Evolutionary conservation across 1,284 basidiomycete species (phyloP).

Genomic region (Pascua sp.): DNA sequence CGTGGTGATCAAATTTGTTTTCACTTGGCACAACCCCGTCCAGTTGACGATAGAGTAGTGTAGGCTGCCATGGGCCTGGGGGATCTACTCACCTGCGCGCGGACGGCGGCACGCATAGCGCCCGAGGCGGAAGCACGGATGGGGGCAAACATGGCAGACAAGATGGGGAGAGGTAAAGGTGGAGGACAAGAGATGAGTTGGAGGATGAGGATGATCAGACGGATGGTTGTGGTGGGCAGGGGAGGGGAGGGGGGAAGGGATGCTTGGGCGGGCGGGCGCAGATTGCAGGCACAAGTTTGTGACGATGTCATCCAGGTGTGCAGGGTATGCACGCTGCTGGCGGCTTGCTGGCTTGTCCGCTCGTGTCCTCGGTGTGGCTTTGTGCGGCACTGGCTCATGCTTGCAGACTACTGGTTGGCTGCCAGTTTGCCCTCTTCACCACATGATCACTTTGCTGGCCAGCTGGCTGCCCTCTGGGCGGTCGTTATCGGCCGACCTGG

Average conservation of each 20-base stretch:
- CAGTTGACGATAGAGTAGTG: too few relatives aligned
- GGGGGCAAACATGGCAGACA: conserved; percentile 32
- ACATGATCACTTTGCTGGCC: too few relatives aligned
- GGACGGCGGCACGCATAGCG: conserved; percentile 26
- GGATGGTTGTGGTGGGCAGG: neutral
- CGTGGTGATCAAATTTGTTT: conserved; percentile 16
- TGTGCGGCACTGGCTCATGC: too few relatives aligned
- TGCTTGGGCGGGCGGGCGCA: neutral
- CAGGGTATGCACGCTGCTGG: too few relatives aligned
- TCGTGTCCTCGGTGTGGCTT: too few relatives aligned
- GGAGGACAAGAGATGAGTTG: conserved; percentile 3
- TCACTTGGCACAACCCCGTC: neutral
- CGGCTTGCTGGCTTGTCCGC: too few relatives aligned
- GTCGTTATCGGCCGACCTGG: too few relatives aligned
- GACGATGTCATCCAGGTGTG: neutral
- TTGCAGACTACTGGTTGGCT: too few relatives aligned
- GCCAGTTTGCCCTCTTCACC: too few relatives aligned
- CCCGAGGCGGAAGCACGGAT: conserved; percentile 30
- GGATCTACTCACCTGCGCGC: conserved; percentile 18
- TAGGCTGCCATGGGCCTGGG: neutral
- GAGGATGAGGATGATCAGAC: conserved; percentile 1
- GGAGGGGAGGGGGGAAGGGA: neutral
- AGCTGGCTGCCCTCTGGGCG: too few relatives aligned
- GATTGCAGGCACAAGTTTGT: neutral
- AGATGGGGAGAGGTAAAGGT: conserved; percentile 2